Conservation (phyloP, 345 rosid genomes). For the Pseudoturritis turrita region DNA sequence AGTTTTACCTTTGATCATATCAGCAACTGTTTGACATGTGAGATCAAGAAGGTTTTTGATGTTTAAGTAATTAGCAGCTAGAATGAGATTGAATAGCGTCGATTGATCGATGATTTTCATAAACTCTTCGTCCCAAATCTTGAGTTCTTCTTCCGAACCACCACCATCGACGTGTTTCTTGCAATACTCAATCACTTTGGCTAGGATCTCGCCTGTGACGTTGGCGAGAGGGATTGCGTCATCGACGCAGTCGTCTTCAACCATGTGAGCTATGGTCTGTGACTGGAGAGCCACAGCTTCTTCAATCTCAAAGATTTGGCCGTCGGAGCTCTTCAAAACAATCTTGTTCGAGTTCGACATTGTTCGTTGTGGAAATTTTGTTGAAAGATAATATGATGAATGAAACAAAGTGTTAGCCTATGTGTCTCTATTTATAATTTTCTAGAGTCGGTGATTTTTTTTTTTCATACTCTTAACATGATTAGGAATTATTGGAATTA, state of each 20-base stretch:
- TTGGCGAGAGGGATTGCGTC: neutral
- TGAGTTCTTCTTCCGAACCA: neutral
- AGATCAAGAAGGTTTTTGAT: neutral
- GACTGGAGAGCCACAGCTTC: neutral
- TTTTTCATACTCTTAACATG: neutral
- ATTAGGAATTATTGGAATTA: neutral
- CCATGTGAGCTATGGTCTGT: neutral
- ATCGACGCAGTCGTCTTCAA: neutral
- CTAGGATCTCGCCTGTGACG: neutral
- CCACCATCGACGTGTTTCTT: neutral
- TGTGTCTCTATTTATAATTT: neutral
- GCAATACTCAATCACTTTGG: constrained; percentile 2
- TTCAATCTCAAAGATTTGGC: neutral
- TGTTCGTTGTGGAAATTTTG: neutral
- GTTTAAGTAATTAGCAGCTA: neutral
- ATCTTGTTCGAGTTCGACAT: neutral
- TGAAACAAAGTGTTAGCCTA: neutral
- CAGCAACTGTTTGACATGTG: neutral
- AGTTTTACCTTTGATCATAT: neutral
- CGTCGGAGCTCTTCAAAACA: neutral
- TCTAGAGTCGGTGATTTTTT: neutral
- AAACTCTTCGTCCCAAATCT: neutral
- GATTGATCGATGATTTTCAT: neutral
- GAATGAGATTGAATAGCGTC: neutral
- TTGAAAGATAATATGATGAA: neutral